Percentiles rank a stretch among this genome's conserved stretches.
Conservation (phyloP, 352 stramenopile species). For the Globisporangium sylvaticum region DNA sequence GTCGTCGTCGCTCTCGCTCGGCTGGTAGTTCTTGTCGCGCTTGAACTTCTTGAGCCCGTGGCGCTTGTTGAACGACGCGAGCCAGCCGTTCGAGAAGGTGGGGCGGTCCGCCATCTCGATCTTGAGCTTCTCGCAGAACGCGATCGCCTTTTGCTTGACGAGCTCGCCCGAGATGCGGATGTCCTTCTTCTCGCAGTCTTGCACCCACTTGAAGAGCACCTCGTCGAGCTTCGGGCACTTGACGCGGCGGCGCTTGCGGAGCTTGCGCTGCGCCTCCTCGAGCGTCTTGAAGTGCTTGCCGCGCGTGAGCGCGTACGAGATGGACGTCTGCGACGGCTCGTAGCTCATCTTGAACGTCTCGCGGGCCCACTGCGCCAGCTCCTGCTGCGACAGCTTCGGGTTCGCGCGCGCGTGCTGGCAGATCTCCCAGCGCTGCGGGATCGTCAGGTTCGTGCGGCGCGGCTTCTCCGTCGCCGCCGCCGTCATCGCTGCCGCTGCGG, state of each 20-base stretch:
- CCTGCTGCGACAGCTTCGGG: conserved; percentile 68
- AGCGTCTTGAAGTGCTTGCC: conserved; percentile 64
- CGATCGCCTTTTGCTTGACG: conserved; percentile 17
- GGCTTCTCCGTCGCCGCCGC: background rate
- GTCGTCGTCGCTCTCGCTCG: conserved; percentile 17
- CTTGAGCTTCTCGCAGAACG: conserved; percentile 17
- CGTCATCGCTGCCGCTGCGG: background rate
- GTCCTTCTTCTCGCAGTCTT: conserved; percentile 17
- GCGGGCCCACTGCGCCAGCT: conserved; percentile 74
- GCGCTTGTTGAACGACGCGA: conserved; percentile 71
- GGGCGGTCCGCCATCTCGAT: conserved; percentile 13
- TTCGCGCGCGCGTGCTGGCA: conserved; percentile 68
- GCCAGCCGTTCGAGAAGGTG: conserved; percentile 79
- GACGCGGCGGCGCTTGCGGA: conserved; percentile 24
- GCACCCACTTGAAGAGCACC: conserved; percentile 18
- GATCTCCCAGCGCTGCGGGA: conserved; percentile 80
- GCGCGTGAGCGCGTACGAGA: conserved; percentile 82
- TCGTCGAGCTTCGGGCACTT: conserved; percentile 21
- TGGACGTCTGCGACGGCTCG: conserved; percentile 77
- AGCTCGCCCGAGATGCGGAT: conserved; percentile 22
- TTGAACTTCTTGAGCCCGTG: conserved; percentile 33
- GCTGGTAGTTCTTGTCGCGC: conserved; percentile 15
- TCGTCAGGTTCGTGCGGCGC: conserved; percentile 55
- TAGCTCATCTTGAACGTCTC: conserved; percentile 63
- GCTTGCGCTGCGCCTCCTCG: conserved; percentile 67